phyloP scores from a whole-genome alignment of 768 basidiomycete species.

The Amanita jacksonii region DNA sequence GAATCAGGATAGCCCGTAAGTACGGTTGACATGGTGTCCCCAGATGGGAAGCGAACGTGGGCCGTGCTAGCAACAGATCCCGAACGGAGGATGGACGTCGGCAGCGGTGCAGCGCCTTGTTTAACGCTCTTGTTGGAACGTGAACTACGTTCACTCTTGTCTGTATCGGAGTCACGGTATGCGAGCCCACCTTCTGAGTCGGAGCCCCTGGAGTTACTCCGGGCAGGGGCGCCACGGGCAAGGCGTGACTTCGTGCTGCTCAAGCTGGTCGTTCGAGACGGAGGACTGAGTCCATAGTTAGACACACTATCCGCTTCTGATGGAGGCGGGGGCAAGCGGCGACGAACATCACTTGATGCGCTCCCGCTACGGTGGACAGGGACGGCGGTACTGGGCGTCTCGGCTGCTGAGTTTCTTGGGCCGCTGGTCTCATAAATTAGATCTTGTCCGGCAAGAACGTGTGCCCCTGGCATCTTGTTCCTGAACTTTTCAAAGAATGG shows the following conservation, averaged over 20 bases:
- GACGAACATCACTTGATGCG: not conserved
- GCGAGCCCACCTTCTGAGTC: conserved; percentile 41
- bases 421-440: conserved; percentile 6
- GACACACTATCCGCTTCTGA: conserved; percentile 8
- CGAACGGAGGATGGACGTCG: conserved; percentile 17
- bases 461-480: conserved; percentile 23
- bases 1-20: not conserved
- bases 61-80: conserved; percentile 14
- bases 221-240: conserved; percentile 6
- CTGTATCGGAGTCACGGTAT: conserved; percentile 39
- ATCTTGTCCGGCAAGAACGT: conserved; percentile 3
- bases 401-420: not conserved
- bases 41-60: conserved; percentile 10
- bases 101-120: conserved; percentile 17
- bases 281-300: conserved; percentile 10
- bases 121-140: conserved; percentile 11
- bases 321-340: not conserved
- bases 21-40: conserved; percentile 5
- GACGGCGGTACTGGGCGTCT: conserved; percentile 5
- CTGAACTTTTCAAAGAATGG: conserved; percentile 54
- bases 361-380: not conserved
- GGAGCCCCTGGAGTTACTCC: conserved; percentile 26
- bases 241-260: not conserved
- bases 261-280: not conserved
- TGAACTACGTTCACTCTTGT: conserved; percentile 18